Conservation (phyloP, 371 early-diverging fungal species). For the Mortierella sp. region DNA sequence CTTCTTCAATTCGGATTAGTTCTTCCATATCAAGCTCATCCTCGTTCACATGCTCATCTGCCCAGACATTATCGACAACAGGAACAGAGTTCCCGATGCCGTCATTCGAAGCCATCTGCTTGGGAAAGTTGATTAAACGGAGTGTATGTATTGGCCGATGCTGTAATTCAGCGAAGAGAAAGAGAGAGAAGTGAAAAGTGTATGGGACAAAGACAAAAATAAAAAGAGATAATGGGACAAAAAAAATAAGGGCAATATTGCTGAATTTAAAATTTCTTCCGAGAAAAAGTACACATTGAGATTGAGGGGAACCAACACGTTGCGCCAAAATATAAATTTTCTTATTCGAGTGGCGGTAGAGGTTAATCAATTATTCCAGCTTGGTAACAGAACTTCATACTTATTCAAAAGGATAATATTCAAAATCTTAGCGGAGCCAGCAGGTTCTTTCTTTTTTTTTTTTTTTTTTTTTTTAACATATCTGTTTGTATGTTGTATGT, state of each 20-base stretch:
- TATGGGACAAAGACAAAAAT: not conserved
- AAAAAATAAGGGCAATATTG: not conserved
- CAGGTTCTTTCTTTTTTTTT: not conserved
- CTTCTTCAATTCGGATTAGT: conserved; percentile 13
- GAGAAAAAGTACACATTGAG: no score
- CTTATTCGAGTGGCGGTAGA: no score
- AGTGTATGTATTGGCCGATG: no score
- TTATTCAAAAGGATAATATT: no score
- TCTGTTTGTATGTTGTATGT: no score
- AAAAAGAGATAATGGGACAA: not conserved
- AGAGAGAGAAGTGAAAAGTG: not conserved
- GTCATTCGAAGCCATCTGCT: not conserved
- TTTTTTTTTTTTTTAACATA: not conserved
- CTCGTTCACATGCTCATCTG: not conserved
- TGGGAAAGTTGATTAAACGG: no score
- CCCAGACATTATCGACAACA: conserved; percentile 28
- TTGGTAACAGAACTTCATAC: no score
- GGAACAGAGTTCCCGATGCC: conserved; percentile 6
- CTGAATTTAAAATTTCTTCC: no score
- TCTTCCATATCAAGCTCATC: conserved; percentile 18
- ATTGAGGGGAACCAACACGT: no score
- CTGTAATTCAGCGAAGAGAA: not conserved
- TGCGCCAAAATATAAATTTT: no score
- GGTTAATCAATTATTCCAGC: no score
- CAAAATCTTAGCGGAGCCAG: no score